Evolutionary conservation across 352 stramenopile species (phyloP).

Genomic region (Aphanomyces euteiches): DNA sequence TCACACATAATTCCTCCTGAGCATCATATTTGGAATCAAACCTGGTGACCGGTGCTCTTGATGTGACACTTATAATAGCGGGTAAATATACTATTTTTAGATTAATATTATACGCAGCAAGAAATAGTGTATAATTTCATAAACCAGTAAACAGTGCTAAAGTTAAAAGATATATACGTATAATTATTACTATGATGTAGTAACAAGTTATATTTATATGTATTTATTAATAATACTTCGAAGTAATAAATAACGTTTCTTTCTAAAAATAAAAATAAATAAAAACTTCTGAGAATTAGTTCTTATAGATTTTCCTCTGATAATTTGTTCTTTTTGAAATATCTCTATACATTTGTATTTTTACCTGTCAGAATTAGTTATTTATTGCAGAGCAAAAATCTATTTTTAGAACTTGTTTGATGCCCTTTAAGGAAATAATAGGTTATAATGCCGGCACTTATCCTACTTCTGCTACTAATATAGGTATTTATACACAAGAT

Average conservation of each 20-base stretch:
- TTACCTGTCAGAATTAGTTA: constrained; percentile 1
- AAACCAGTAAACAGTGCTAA: neutral
- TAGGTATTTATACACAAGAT: constrained; percentile 3
- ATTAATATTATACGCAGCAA: too few species aligned
- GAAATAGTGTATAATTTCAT: neutral
- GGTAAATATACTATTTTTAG: constrained; percentile 14
- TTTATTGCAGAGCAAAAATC: neutral
- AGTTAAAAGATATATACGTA: neutral
- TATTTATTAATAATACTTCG: neutral
- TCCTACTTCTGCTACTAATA: constrained; percentile 1
- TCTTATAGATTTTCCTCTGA: neutral
- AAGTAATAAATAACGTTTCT: too few species aligned
- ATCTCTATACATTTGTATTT: constrained; percentile 3
- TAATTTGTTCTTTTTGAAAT: constrained; percentile 5
- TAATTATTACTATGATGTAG: neutral
- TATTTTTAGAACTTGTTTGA: neutral
- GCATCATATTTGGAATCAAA: neutral
- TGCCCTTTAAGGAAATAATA: constrained; percentile 2
- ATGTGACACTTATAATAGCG: constrained; percentile 10
- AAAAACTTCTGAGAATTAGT: constrained; percentile 2
- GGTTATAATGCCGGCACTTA: neutral
- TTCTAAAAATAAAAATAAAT: neutral
- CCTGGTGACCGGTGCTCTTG: constrained; percentile 1
- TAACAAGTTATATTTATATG: constrained; percentile 1
- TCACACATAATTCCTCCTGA: constrained; percentile 1